Percentiles rank a stretch among this genome's conserved stretches.
Conservation (phyloP, 805 yeast genomes). For the Schizosaccharomyces lindneri region DNA sequence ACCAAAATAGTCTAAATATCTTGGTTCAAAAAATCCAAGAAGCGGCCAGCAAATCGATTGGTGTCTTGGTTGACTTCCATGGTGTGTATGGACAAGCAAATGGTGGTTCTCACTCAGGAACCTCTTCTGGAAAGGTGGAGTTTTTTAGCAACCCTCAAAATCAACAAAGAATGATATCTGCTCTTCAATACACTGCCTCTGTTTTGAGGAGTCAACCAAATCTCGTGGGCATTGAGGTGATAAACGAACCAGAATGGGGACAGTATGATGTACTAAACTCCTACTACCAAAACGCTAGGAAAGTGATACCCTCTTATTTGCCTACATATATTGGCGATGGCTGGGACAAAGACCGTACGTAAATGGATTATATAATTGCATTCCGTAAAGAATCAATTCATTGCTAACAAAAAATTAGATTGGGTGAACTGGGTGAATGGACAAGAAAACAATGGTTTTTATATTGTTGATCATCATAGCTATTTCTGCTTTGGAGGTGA, state of each 20-base stretch:
- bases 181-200: constrained; percentile 33
- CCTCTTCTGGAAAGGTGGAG: constrained; percentile 27
- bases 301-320: constrained; percentile 26
- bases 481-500: constrained; percentile 61
- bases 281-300: constrained; percentile 5
- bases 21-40: background rate
- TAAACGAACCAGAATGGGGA: constrained; percentile 57
- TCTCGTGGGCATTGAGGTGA: constrained; percentile 59
- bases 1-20: background rate
- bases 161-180: constrained; percentile 22
- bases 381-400: constrained; percentile 22
- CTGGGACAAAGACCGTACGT: constrained; percentile 68
- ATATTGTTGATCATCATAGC: constrained; percentile 55
- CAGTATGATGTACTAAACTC: background rate
- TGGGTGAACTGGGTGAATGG: background rate
- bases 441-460: background rate
- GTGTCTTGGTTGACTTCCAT: constrained; percentile 63
- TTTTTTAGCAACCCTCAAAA: constrained; percentile 28
- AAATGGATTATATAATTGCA: constrained; percentile 26
- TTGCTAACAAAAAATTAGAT: background rate
- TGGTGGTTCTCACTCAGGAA: constrained; percentile 64
- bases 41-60: constrained; percentile 39
- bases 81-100: constrained; percentile 89
- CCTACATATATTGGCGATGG: constrained; percentile 78
- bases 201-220: constrained; percentile 38